These are phyloP conservation scores for Euphorbia lathyris DNA, from an alignment of 345 rosid species.

Conservation along the genomic window DNA sequence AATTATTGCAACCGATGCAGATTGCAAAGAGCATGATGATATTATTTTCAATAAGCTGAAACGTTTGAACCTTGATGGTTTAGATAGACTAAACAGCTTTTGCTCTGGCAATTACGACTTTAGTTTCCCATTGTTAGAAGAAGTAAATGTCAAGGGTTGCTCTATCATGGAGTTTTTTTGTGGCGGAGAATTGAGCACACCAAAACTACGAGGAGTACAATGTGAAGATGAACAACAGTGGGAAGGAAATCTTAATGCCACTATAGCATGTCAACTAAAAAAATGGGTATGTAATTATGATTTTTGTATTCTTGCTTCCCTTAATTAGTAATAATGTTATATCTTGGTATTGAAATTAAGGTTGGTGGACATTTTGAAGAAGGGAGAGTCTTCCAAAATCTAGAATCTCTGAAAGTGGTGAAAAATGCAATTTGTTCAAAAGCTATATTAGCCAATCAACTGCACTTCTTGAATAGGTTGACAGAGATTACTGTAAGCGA, in stretches of 20 bases:
- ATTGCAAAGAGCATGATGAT: no score
- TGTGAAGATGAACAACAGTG: background rate
- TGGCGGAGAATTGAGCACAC: background rate
- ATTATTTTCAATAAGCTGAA: no score
- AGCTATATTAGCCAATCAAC: background rate
- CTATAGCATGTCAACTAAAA: background rate
- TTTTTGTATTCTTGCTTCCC: background rate
- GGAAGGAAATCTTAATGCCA: background rate
- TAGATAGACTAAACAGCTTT: slow-evolving; percentile 10
- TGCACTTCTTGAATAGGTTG: background rate
- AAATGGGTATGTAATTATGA: background rate
- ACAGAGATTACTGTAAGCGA: background rate
- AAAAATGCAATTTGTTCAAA: background rate
- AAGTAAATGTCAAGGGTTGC: background rate
- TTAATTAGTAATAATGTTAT: no score
- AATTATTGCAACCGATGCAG: no score
- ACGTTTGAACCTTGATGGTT: background rate
- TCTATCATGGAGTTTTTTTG: background rate
- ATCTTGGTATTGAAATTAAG: background rate
- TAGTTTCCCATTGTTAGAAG: background rate
- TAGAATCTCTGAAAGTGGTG: background rate
- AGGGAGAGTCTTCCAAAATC: background rate
- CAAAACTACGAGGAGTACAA: background rate
- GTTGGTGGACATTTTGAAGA: background rate
- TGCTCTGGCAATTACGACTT: background rate